Percentiles rank a stretch among this genome's conserved stretches.
These are phyloP conservation scores for Chrysochromulina parva DNA, from an alignment of 78 protist genomes.

Conservation along the genomic window DNA sequence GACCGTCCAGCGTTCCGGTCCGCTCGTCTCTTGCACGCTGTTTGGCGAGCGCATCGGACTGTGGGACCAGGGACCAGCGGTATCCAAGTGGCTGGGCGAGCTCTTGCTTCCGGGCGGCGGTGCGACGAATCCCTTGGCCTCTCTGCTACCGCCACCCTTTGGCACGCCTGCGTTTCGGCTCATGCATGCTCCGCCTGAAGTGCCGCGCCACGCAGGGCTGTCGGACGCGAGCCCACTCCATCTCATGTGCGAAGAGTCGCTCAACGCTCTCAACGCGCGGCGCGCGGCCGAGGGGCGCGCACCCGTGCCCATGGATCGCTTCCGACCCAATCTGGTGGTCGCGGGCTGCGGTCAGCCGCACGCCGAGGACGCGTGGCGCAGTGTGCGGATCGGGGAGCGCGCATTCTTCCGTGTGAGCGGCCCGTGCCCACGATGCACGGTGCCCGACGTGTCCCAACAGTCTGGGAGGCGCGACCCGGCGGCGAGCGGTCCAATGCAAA, in stretches of 20 bases:
- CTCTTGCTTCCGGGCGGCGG: background rate
- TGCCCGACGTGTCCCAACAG: background rate
- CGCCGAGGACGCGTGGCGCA: background rate
- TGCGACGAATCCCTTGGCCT: background rate
- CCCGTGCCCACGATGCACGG: background rate
- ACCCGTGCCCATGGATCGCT: background rate
- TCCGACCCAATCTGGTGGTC: background rate
- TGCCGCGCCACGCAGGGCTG: background rate
- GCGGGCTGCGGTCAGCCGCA: background rate
- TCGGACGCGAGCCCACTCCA: background rate
- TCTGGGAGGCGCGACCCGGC: background rate
- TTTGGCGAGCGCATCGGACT: background rate
- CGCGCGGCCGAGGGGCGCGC: background rate
- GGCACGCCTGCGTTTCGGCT: too few relatives aligned
- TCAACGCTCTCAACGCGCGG: background rate
- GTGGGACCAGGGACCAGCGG: background rate
- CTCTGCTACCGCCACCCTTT: background rate
- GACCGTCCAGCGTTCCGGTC: background rate
- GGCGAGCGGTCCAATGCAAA: background rate
- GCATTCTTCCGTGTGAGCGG: background rate
- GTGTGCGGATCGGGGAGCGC: background rate
- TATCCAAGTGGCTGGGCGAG: background rate
- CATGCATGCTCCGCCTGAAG: background rate
- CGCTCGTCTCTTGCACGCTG: background rate
- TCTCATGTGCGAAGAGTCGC: background rate